phyloP scores from a whole-genome alignment of 495 filamentous ascomycete species.

The Penicillium macrosclerotiorum region DNA sequence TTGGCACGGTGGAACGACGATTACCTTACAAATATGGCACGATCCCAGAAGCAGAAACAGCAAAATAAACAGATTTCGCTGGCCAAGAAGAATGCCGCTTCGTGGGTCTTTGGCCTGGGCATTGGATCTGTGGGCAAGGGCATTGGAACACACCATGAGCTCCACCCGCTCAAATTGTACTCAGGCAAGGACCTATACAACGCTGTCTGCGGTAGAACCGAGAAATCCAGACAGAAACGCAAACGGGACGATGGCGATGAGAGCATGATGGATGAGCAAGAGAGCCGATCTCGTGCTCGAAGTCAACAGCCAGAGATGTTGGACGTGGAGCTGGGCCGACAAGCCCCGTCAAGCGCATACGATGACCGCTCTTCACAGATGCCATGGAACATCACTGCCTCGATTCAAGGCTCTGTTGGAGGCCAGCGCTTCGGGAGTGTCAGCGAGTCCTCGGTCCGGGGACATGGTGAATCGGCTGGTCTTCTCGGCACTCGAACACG shows the following conservation, averaged over 20 bases:
- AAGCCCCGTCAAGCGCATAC: conserved; percentile 54
- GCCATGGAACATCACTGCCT: conserved; percentile 70
- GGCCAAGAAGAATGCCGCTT: conserved; percentile 55
- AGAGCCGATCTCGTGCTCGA: conserved; percentile 45
- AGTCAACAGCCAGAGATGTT: conserved; percentile 35
- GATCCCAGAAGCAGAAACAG: conserved; percentile 41
- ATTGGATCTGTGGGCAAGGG: conserved; percentile 57
- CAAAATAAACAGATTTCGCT: conserved; percentile 34
- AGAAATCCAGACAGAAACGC: conserved; percentile 39
- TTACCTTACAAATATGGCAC: conserved; percentile 56
- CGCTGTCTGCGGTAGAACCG: conserved; percentile 34
- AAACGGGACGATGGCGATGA: conserved; percentile 33
- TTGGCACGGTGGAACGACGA: conserved; percentile 58
- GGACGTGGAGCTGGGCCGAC: conserved; percentile 60
- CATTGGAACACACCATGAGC: conserved; percentile 34
- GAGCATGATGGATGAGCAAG: conserved; percentile 29
- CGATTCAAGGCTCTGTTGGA: conserved; percentile 54
- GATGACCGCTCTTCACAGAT: conserved; percentile 60
- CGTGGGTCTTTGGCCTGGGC: conserved; percentile 52
- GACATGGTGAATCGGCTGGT: no score
- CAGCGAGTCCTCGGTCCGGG: conserved; percentile 55
- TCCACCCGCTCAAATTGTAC: conserved; percentile 52
- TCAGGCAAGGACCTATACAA: conserved; percentile 53
- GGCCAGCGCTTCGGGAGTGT: conserved; percentile 49
- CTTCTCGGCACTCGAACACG: conserved; percentile 24